These are phyloP conservation scores for Boletus rubropictus DNA, from an alignment of 768 basidiomycete species.

Conservation along the genomic window DNA sequence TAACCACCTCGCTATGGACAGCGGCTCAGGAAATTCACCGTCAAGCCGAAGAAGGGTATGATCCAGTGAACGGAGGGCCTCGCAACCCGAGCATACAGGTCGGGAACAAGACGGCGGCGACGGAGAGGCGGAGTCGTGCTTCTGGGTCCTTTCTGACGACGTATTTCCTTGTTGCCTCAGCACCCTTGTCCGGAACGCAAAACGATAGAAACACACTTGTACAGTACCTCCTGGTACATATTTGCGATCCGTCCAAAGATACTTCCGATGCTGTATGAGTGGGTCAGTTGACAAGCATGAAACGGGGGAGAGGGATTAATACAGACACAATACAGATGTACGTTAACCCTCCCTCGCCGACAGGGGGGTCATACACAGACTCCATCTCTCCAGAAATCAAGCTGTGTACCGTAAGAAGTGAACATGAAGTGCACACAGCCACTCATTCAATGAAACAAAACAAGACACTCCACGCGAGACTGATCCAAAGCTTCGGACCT, in stretches of 20 bases:
- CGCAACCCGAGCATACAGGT: conserved; percentile 62
- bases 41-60: conserved; percentile 29
- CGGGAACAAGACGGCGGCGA: conserved; percentile 50
- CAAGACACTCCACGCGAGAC: conserved; percentile 71
- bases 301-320: not conserved
- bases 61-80: conserved; percentile 55
- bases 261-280: conserved; percentile 44
- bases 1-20: not conserved
- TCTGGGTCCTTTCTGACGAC: conserved; percentile 39
- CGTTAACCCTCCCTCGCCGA: conserved; percentile 52
- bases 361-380: conserved; percentile 52
- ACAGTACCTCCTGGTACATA: conserved; percentile 45
- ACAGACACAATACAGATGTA: conserved; percentile 55
- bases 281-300: not conserved
- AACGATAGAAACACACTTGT: conserved; percentile 34
- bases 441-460: conserved; percentile 60
- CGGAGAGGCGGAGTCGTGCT: conserved; percentile 53
- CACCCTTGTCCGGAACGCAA: not conserved
- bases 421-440: not conserved
- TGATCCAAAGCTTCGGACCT: conserved; percentile 53
- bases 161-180: conserved; percentile 22
- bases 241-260: conserved; percentile 44
- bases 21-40: conserved; percentile 9
- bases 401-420: conserved; percentile 27
- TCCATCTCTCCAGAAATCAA: conserved; percentile 54